These are phyloP conservation scores for Friedmanniomyces simplex DNA, from an alignment of 495 filamentous ascomycete species.

Conservation along the genomic window DNA sequence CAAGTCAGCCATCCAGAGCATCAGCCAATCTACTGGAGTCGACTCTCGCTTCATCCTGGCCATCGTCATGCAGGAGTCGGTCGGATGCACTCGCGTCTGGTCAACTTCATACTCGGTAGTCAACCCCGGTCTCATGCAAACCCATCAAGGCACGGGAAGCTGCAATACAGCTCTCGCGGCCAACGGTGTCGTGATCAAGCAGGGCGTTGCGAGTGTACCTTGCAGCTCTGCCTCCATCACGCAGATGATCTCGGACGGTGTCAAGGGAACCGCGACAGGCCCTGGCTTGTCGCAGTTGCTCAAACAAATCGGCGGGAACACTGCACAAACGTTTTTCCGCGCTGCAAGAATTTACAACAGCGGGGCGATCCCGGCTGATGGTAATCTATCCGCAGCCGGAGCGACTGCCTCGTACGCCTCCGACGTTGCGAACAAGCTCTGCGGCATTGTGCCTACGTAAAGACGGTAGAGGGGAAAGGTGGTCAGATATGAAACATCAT, in stretches of 20 bases:
- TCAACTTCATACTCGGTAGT: slow-evolving; percentile 34
- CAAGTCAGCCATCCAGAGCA: slow-evolving; percentile 2
- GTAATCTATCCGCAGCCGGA: slow-evolving; percentile 22
- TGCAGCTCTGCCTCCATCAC: slow-evolving; percentile 29
- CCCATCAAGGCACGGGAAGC: slow-evolving; percentile 1
- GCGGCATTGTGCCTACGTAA: neutral
- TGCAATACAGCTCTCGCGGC: neutral
- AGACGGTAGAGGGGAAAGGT: neutral
- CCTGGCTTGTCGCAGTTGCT: slow-evolving; percentile 5
- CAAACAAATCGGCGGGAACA: neutral
- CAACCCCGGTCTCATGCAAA: slow-evolving; percentile 47
- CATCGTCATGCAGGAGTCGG: slow-evolving; percentile 16
- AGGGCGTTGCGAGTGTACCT: slow-evolving; percentile 26
- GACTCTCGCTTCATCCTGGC: slow-evolving; percentile 16
- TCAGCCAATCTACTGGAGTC: slow-evolving; percentile 5
- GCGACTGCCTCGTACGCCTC: slow-evolving; percentile 6
- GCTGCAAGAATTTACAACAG: slow-evolving; percentile 13
- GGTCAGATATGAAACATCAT: neutral
- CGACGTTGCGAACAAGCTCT: slow-evolving; percentile 11
- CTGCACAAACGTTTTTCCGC: neutral
- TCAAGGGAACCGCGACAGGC: slow-evolving; percentile 5
- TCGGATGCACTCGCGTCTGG: slow-evolving; percentile 28
- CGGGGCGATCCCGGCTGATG: neutral
- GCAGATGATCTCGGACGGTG: slow-evolving; percentile 17
- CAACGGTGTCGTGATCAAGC: neutral